Evolutionary conservation across 176 grass and related monocot genomes (phyloP).

Genomic region (Bothriochloa decipiens): DNA sequence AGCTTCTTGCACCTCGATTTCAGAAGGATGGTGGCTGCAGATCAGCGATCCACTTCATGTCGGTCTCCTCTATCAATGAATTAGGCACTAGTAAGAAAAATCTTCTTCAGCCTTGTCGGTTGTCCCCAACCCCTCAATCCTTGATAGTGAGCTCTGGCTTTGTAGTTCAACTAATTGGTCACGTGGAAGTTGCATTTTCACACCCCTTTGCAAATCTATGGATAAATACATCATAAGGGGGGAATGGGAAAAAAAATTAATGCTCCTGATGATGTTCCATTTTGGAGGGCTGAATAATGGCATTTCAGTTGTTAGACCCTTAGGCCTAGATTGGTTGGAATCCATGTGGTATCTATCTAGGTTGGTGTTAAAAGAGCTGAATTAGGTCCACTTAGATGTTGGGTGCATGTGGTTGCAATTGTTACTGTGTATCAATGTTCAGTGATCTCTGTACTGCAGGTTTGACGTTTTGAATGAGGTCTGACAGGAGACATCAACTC

Average conservation of each 20-base stretch:
- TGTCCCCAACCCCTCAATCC: background rate
- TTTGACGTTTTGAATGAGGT: constrained; percentile 5
- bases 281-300: background rate
- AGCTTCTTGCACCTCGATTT: background rate
- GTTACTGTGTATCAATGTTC: background rate
- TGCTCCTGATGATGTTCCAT: background rate
- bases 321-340: background rate
- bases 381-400: background rate
- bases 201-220: background rate
- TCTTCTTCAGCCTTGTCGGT: background rate
- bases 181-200: background rate
- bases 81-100: background rate
- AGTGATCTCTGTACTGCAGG: background rate
- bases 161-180: background rate
- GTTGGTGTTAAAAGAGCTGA: too few species aligned
- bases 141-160: background rate
- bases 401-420: background rate
- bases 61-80: background rate
- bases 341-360: background rate
- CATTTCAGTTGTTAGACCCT: background rate
- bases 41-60: background rate
- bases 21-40: background rate
- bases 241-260: background rate
- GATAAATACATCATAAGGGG: background rate
- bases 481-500: background rate